Percentiles rank a stretch among this genome's conserved stretches.
Evolutionary conservation across 164 flowering plant genomes (phyloP).

Genomic region (Magnolia kwangsiensis): DNA sequence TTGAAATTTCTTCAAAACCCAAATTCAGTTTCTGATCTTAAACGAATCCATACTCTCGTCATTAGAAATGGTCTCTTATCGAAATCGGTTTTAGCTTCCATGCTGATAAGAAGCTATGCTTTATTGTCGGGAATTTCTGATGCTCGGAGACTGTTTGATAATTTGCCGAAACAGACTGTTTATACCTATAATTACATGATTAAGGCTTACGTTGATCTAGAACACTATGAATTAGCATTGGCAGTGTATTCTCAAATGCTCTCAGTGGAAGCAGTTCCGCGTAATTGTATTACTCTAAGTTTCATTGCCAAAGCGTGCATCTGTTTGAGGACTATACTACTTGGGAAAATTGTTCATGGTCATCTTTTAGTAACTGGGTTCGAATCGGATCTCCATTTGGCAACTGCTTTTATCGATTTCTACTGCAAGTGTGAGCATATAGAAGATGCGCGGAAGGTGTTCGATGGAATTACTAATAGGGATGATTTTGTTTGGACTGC

Average conservation of each 20-base stretch:
- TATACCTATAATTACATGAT: conserved; percentile 15
- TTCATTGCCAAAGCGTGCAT: conserved; percentile 6
- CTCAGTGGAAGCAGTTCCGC: background rate
- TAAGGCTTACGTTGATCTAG: conserved; percentile 8
- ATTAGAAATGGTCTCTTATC: background rate
- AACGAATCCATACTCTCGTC: conserved; percentile 9
- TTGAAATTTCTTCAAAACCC: background rate
- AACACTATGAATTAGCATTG: background rate
- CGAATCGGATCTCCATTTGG: conserved; percentile 8
- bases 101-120: conserved; percentile 2
- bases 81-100: conserved; percentile 12
- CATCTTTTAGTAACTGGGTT: conserved; percentile 9
- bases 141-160: conserved; percentile 13
- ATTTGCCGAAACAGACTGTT: conserved; percentile 11
- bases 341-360: conserved; percentile 10
- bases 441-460: conserved; percentile 8
- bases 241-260: conserved; percentile 3
- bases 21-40: conserved; percentile 5
- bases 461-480: background rate
- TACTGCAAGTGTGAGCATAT: conserved; percentile 8
- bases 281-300: conserved; percentile 3
- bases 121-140: background rate
- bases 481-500: conserved; percentile 19
- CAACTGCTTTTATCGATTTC: conserved; percentile 8
- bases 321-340: background rate